Conservation (phyloP, 140 eudicot species). For the Erigeron philadelphicus region DNA sequence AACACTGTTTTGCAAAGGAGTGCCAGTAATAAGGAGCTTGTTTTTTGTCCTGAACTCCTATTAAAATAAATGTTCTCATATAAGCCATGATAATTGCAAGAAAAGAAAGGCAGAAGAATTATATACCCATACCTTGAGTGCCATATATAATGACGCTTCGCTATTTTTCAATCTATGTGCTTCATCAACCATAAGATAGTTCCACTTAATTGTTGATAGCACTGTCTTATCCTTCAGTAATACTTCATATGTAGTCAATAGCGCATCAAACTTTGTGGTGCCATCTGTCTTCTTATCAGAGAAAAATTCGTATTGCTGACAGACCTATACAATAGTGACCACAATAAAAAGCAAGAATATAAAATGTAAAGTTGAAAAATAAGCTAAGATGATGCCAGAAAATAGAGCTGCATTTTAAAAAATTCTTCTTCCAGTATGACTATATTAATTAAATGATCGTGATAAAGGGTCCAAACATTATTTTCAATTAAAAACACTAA, state of each 20-base stretch:
- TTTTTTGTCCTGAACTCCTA: conserved; percentile 98
- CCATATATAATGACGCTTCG: conserved; percentile 83
- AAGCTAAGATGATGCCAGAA: neutral
- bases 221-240: conserved; percentile 82
- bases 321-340: conserved; percentile 50
- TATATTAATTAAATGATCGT: neutral
- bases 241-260: conserved; percentile 94
- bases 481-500: neutral
- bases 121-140: conserved; percentile 57
- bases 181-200: conserved; percentile 99
- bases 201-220: conserved; percentile 90
- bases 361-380: neutral
- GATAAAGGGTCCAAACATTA: neutral
- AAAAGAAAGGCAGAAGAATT: conserved; percentile 6
- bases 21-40: conserved; percentile 96
- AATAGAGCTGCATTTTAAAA: neutral
- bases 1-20: conserved; percentile 97
- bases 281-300: conserved; percentile 64
- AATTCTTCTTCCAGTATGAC: neutral
- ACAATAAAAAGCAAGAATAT: neutral
- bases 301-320: conserved; percentile 95
- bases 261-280: conserved; percentile 72
- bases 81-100: conserved; percentile 7
- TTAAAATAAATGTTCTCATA: conserved; percentile 15
- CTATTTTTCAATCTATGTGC: conserved; percentile 97